Percentiles rank a stretch among this genome's conserved stretches.
Evolutionary conservation across 352 stramenopile species (phyloP).

Genomic region (Albugo laibachii): DNA sequence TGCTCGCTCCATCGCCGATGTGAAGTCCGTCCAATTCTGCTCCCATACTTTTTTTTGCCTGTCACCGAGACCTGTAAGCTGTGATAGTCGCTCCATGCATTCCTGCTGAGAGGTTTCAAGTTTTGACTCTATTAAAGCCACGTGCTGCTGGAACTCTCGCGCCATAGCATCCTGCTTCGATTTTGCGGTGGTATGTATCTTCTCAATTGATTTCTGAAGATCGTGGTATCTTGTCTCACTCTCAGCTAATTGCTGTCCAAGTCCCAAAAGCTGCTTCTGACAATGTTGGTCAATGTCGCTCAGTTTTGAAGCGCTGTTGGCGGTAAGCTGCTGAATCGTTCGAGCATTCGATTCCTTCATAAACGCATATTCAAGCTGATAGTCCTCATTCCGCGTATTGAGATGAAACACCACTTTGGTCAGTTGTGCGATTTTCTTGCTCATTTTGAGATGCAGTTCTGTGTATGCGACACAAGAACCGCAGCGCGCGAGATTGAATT

Average conservation of each 20-base stretch:
- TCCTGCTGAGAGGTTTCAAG: conserved; percentile 14
- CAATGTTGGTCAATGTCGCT: conserved; percentile 19
- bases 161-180: conserved; percentile 5
- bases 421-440: conserved; percentile 88
- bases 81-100: conserved; percentile 21
- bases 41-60: conserved; percentile 12
- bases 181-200: conserved; percentile 4
- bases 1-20: conserved; percentile 1
- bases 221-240: conserved; percentile 16
- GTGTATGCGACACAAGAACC: not conserved
- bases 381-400: conserved; percentile 87
- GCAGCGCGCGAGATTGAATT: no score
- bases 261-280: conserved; percentile 11
- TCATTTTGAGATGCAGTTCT: conserved; percentile 85
- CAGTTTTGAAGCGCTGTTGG: conserved; percentile 34
- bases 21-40: conserved; percentile 1
- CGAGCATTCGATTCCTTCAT: conserved; percentile 13
- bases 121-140: conserved; percentile 21
- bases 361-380: conserved; percentile 40
- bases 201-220: conserved; percentile 15
- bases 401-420: conserved; percentile 89
- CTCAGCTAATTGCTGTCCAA: conserved; percentile 15
- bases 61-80: conserved; percentile 16
- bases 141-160: conserved; percentile 19
- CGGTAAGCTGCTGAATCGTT: conserved; percentile 26